phyloP scores from a whole-genome alignment of 768 basidiomycete genomes.

The Hygrophorus pudorinus region DNA sequence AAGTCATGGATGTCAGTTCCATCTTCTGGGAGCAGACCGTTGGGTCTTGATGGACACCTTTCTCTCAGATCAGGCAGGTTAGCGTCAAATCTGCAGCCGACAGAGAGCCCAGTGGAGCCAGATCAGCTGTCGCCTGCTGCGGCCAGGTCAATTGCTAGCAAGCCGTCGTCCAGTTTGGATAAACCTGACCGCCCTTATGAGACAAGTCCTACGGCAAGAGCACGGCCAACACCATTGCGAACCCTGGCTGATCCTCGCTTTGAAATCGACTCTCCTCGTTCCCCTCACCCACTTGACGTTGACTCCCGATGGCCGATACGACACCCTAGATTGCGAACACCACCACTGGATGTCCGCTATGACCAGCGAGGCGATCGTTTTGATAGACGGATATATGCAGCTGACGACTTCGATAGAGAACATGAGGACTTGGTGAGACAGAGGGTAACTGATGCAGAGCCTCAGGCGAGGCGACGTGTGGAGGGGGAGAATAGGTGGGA shows the following conservation, averaged over 20 bases:
- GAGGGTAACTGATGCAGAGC: slow-evolving; percentile 9
- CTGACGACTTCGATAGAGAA: slow-evolving; percentile 9
- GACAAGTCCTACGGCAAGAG: slow-evolving; percentile 11
- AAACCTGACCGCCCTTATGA: slow-evolving; percentile 11
- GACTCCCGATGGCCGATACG: not conserved
- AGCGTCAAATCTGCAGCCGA: too few species aligned
- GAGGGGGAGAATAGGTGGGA: too few species aligned
- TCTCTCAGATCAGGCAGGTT: too few species aligned
- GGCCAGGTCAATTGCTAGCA: not conserved
- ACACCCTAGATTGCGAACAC: not conserved
- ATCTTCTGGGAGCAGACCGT: not conserved
- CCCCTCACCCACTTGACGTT: not conserved
- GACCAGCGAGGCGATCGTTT: too few species aligned
- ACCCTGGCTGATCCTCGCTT: not conserved
- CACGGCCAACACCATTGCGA: too few species aligned
- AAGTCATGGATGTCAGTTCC: not conserved
- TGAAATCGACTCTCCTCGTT: too few species aligned
- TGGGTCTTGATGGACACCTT: too few species aligned
- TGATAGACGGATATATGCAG: too few species aligned
- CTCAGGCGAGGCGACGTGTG: slow-evolving; percentile 10
- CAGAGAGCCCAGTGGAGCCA: too few species aligned
- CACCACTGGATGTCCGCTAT: not conserved
- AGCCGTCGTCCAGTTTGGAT: not conserved
- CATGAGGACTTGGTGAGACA: slow-evolving; percentile 11
- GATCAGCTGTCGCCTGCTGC: not conserved